Percentiles rank a stretch among this genome's conserved stretches.
These are phyloP conservation scores for Telopea speciosissima DNA, from an alignment of 177 flowering plant species.

Conservation along the genomic window DNA sequence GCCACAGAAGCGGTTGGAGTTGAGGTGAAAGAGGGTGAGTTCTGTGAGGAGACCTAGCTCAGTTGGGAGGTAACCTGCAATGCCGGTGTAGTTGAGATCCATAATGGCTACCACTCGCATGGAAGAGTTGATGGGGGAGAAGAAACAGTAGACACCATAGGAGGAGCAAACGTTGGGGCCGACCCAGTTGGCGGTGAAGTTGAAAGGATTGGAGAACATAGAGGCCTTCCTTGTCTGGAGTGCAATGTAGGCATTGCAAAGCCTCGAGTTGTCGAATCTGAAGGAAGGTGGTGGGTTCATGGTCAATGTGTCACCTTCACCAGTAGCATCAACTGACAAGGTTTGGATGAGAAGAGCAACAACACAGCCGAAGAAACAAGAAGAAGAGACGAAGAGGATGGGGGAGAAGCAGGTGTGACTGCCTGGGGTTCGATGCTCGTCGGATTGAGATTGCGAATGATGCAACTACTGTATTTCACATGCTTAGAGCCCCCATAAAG, in stretches of 20 bases:
- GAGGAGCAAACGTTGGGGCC: slow-evolving; percentile 65
- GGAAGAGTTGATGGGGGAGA: slow-evolving; percentile 24
- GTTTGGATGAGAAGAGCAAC: neutral
- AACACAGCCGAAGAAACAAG: neutral
- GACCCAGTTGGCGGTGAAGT: slow-evolving; percentile 59
- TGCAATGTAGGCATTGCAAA: slow-evolving; percentile 66
- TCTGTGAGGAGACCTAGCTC: slow-evolving; percentile 63
- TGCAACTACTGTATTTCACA: too few relatives aligned
- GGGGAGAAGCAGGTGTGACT: too few relatives aligned
- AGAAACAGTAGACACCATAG: slow-evolving; percentile 56
- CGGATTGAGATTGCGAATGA: too few relatives aligned
- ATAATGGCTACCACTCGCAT: slow-evolving; percentile 56
- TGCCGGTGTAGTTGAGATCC: slow-evolving; percentile 74
- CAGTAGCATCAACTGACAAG: neutral
- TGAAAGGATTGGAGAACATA: slow-evolving; percentile 70
- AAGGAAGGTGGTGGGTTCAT: neutral
- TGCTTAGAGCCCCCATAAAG: too few relatives aligned
- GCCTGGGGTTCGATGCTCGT: too few relatives aligned
- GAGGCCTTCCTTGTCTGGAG: slow-evolving; percentile 65
- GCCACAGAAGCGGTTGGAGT: slow-evolving; percentile 80
- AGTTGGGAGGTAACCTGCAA: slow-evolving; percentile 63
- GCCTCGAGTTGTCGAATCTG: slow-evolving; percentile 46
- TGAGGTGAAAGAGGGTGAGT: slow-evolving; percentile 67
- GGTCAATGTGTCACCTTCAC: neutral
- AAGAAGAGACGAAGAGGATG: neutral